Percentiles rank a stretch among this genome's conserved stretches.
These are phyloP conservation scores for Stentor coeruleus DNA, from an alignment of 73 alveolate species.

Conservation along the genomic window DNA sequence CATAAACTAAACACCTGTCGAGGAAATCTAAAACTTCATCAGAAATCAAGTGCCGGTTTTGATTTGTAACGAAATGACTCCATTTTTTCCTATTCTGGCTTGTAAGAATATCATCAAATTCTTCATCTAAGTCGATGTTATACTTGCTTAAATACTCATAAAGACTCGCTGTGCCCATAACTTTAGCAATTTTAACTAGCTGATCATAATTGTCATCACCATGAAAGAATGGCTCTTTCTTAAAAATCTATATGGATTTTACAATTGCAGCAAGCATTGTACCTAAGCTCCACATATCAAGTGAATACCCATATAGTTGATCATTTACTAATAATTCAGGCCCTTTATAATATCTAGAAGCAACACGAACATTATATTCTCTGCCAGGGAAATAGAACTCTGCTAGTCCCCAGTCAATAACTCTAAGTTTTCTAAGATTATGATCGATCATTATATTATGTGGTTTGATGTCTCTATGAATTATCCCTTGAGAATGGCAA, in stretches of 20 bases:
- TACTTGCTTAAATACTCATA: too few relatives aligned
- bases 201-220: slow-evolving; percentile 95
- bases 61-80: slow-evolving; percentile 73
- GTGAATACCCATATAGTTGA: too few relatives aligned
- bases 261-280: slow-evolving; percentile 81
- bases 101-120: too few relatives aligned
- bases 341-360: slow-evolving; percentile 93
- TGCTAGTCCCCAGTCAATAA: slow-evolving; percentile 97
- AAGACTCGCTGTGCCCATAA: slow-evolving; percentile 89
- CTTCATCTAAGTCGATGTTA: too few relatives aligned
- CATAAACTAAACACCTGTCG: slow-evolving; percentile 88
- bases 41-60: slow-evolving; percentile 75
- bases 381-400: slow-evolving; percentile 90
- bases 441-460: slow-evolving; percentile 94
- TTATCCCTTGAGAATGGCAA: slow-evolving; percentile 92
- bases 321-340: too few relatives aligned
- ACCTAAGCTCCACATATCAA: slow-evolving; percentile 88
- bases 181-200: slow-evolving; percentile 90
- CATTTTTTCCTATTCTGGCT: slow-evolving; percentile 61
- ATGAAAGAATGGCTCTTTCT: slow-evolving; percentile 92
- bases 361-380: slow-evolving; percentile 93
- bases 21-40: slow-evolving; percentile 91
- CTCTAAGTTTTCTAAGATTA: slow-evolving; percentile 68
- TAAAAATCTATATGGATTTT: slow-evolving; percentile 66
- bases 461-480: slow-evolving; percentile 97